Conservation (phyloP, 768 basidiomycete genomes). For the Lentinula raphanica region DNA sequence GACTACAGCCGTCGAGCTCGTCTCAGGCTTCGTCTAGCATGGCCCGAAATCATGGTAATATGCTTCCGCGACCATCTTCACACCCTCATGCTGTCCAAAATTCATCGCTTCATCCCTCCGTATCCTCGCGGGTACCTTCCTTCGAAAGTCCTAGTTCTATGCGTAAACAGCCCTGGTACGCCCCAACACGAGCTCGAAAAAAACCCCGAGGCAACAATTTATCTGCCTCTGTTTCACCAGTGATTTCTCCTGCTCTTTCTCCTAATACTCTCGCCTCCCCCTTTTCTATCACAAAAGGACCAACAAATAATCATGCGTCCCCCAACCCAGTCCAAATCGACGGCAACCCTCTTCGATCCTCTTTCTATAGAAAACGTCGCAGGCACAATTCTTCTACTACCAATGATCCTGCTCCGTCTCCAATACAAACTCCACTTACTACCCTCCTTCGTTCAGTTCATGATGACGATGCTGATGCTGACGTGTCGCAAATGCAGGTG, state of each 20-base stretch:
- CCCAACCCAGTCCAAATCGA: background rate
- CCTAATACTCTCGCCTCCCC: background rate
- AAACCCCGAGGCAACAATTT: background rate
- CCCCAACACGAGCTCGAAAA: background rate
- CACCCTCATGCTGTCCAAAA: background rate
- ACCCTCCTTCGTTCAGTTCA: background rate
- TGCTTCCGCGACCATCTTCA: background rate
- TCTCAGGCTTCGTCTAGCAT: background rate
- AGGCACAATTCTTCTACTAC: background rate
- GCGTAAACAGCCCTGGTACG: conserved; percentile 2
- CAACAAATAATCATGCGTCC: background rate
- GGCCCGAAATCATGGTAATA: background rate
- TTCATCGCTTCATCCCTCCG: background rate
- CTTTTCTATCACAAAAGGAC: background rate
- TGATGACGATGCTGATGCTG: background rate
- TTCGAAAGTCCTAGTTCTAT: background rate
- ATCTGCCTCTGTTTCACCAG: background rate
- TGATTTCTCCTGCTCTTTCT: background rate
- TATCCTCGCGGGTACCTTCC: background rate
- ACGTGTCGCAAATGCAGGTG: background rate
- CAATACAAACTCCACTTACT: background rate
- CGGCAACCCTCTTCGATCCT: background rate
- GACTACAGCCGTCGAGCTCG: background rate
- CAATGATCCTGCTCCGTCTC: background rate
- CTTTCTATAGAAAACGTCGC: background rate